These are phyloP conservation scores for Huntiella decipiens DNA, from an alignment of 2,329 filamentous ascomycete species.

Conservation along the genomic window DNA sequence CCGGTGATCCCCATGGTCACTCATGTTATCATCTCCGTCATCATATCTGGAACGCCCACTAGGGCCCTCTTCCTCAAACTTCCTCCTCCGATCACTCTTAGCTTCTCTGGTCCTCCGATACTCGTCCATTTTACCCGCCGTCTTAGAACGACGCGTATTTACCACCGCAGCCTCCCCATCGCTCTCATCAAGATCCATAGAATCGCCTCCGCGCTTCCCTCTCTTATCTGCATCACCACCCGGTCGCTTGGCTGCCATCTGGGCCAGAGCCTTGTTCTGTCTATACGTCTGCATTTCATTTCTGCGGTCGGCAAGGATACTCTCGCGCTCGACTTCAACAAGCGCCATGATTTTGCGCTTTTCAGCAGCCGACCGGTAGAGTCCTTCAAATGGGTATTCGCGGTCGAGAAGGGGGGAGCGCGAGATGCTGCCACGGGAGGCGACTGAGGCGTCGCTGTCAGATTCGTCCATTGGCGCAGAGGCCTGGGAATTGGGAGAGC, in stretches of 20 bases:
- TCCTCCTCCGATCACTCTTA: conserved; percentile 43
- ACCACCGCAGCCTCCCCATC: conserved; percentile 36
- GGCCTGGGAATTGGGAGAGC: conserved; percentile 54
- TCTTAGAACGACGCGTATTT: conserved; percentile 20
- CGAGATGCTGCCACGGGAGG: conserved; percentile 27
- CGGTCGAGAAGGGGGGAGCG: conserved; percentile 25
- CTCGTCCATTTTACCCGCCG: conserved; percentile 27
- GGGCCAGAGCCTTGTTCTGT: conserved; percentile 65
- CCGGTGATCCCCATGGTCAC: conserved; percentile 61
- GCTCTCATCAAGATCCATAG: conserved; percentile 56
- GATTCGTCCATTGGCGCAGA: conserved; percentile 85
- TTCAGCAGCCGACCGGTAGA: conserved; percentile 56
- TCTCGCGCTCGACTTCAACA: conserved; percentile 80
- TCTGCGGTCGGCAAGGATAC: conserved; percentile 72
- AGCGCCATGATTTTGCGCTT: conserved; percentile 65
- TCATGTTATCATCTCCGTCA: conserved; percentile 48
- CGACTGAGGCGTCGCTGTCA: conserved; percentile 40
- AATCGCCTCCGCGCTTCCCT: conserved; percentile 61
- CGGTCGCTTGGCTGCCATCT: conserved; percentile 50
- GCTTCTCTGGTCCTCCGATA: conserved; percentile 42
- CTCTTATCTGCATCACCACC: conserved; percentile 44
- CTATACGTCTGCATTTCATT: conserved; percentile 64
- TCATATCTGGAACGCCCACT: conserved; percentile 31
- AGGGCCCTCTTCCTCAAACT: conserved; percentile 37
- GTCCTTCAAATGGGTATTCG: conserved; percentile 72